Percentiles rank a stretch among this genome's conserved stretches.
Conservation (phyloP, 176 grass and related monocot genomes). For the Phragmites australis region DNA sequence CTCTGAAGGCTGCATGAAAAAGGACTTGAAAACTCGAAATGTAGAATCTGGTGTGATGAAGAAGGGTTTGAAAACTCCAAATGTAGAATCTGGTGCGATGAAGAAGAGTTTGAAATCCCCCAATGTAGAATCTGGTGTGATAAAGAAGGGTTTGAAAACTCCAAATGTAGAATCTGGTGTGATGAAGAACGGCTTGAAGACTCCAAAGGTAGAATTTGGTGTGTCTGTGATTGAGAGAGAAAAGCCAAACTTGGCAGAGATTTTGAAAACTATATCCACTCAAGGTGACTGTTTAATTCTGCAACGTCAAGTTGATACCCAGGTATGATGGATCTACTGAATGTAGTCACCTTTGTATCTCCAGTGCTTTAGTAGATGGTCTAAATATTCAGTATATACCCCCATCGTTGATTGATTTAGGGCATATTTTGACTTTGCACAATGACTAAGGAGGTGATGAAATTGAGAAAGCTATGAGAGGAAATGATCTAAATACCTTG, state of each 20-base stretch:
- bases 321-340: constrained; percentile 52
- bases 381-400: constrained; percentile 5
- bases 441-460: not conserved
- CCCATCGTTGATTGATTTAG: not conserved
- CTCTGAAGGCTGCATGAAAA: constrained; percentile 42
- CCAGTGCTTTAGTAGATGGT: constrained; percentile 16
- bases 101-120: constrained; percentile 31
- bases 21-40: constrained; percentile 34
- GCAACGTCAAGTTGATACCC: constrained; percentile 66
- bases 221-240: constrained; percentile 18
- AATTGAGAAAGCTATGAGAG: not conserved
- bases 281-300: constrained; percentile 68
- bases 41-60: constrained; percentile 33
- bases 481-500: not conserved
- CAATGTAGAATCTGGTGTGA: constrained; percentile 6
- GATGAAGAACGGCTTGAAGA: constrained; percentile 43
- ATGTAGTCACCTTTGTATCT: constrained; percentile 15
- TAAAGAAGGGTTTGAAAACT: constrained; percentile 42
- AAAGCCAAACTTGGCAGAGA: constrained; percentile 48
- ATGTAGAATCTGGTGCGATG: constrained; percentile 13
- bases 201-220: constrained; percentile 26
- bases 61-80: constrained; percentile 23
- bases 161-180: constrained; percentile 28
- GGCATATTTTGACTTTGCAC: not conserved
- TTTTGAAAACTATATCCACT: constrained; percentile 62